Conservation (phyloP, 192 early-diverging fungal species). For the Gonapodya prolifera region DNA sequence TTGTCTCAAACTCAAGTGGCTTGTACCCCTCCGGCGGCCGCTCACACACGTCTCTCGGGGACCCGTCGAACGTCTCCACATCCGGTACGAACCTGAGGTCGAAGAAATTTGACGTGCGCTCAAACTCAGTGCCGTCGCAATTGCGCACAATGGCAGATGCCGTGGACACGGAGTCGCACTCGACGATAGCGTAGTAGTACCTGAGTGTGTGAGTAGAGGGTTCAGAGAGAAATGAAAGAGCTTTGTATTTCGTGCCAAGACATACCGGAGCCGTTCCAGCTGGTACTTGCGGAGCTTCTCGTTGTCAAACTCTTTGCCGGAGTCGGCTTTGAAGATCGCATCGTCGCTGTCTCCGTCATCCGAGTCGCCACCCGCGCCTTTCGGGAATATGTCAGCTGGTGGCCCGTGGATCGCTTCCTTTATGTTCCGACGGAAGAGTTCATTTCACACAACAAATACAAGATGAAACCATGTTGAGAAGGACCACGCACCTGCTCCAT, state of each 20-base stretch:
- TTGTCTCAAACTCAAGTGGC: conserved; percentile 58
- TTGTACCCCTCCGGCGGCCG: conserved; percentile 52
- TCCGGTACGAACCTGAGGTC: conserved; percentile 90
- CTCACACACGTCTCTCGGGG: conserved; percentile 43
- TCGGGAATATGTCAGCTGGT: conserved; percentile 54
- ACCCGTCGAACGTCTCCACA: conserved; percentile 63
- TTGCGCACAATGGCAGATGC: conserved; percentile 62
- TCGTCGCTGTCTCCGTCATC: conserved; percentile 15
- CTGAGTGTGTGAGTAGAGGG: conserved; percentile 12
- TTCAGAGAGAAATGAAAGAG: neutral
- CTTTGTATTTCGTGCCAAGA: too few relatives aligned
- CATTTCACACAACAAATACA: too few relatives aligned
- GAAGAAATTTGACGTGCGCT: conserved; percentile 80
- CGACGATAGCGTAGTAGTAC: conserved; percentile 92
- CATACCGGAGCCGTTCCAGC: conserved; percentile 62
- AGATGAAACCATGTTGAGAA: too few relatives aligned
- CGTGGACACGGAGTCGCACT: conserved; percentile 75
- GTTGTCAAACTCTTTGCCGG: conserved; percentile 70
- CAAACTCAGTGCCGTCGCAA: conserved; percentile 89
- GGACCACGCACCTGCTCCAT: conserved; percentile 29
- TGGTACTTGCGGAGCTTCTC: conserved; percentile 81
- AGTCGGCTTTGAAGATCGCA: conserved; percentile 34
- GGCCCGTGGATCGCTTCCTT: conserved; percentile 63
- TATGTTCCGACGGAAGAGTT: too few relatives aligned
- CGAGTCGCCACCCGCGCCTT: conserved; percentile 12